These are phyloP conservation scores for Globisporangium okanoganense DNA, from an alignment of 352 stramenopile species.

Conservation along the genomic window DNA sequence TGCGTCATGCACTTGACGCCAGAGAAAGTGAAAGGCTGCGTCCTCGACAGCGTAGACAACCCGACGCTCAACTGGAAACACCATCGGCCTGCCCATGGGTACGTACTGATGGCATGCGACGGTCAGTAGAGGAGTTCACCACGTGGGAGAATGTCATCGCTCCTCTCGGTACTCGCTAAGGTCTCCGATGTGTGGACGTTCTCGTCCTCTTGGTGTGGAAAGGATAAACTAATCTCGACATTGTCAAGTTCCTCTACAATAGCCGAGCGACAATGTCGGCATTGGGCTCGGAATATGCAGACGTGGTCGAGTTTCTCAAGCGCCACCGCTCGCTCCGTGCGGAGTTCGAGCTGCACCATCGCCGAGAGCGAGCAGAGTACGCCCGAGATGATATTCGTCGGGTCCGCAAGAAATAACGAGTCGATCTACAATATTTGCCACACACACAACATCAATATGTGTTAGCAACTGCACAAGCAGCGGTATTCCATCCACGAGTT, in stretches of 20 bases:
- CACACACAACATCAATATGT: not conserved
- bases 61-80: too few relatives aligned
- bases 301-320: not conserved
- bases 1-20: constrained; percentile 18
- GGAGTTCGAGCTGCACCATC: constrained; percentile 98
- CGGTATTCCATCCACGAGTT: too few relatives aligned
- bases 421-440: constrained; percentile 63
- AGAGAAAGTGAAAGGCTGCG: constrained; percentile 17
- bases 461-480: not conserved
- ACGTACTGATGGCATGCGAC: too few relatives aligned
- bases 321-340: not conserved
- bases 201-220: too few relatives aligned
- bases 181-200: too few relatives aligned
- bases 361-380: constrained; percentile 95
- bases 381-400: constrained; percentile 98
- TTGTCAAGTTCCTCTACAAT: not conserved
- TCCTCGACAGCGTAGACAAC: too few relatives aligned
- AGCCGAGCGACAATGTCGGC: not conserved
- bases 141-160: too few relatives aligned
- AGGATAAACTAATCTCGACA: too few relatives aligned
- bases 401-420: constrained; percentile 93
- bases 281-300: not conserved
- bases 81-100: too few relatives aligned
- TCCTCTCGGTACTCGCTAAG: too few relatives aligned
- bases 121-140: too few relatives aligned